Evolutionary conservation across 2,329 filamentous ascomycete genomes (phyloP), one percentile per base, ranked within the genome.

Genomic region (Graphilbum ipis-grandicollis): DNA sequence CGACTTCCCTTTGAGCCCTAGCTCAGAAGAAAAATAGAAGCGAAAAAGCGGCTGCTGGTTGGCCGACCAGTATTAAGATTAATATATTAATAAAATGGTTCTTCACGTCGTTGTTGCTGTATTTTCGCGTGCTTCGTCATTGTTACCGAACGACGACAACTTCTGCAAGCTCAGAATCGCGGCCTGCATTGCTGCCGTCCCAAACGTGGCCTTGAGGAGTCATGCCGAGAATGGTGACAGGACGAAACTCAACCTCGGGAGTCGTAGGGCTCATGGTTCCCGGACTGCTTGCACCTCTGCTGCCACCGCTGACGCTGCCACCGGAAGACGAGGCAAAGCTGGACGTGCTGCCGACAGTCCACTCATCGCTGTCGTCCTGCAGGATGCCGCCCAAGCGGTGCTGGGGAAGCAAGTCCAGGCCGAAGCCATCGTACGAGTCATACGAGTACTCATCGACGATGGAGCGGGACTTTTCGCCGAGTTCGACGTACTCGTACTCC

Each of bases 401-500:
- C 6, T 37, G 43, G 39, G 61, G 60, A 36, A 68, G 50, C 12
- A 66, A 48, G 10, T 60, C 60, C 10, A 68, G 56, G 19, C 60
- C 58, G 36, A 65, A 63, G 44, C 60, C 64, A 34, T 58, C 52
- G 36, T 56, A 58, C 35, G 58, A 52, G 36, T 59, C 58, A 39
- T 58, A 57, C 49, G 67, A 60, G 47, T 45, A 45, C 38, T 69
- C 65, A 46, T 45, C 43, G 15, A 68, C 65, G 2, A 47, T 33
- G 7, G 41, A 39, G 17, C 46, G 36, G 10, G 43, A 39, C 39
- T 47, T 48, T 31, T 92, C 79, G 48, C 88, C 88, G 40, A 78
- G 59, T 60, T 94, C 86, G 42, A 93, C 75, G 47, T 85, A 93
- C 50, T 94, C 86, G 57, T 96, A 94, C 47, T 94, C 82, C 85